These are phyloP conservation scores for Colletotrichum endophyticum DNA, from an alignment of 2,329 filamentous ascomycete species.

Conservation along the genomic window DNA sequence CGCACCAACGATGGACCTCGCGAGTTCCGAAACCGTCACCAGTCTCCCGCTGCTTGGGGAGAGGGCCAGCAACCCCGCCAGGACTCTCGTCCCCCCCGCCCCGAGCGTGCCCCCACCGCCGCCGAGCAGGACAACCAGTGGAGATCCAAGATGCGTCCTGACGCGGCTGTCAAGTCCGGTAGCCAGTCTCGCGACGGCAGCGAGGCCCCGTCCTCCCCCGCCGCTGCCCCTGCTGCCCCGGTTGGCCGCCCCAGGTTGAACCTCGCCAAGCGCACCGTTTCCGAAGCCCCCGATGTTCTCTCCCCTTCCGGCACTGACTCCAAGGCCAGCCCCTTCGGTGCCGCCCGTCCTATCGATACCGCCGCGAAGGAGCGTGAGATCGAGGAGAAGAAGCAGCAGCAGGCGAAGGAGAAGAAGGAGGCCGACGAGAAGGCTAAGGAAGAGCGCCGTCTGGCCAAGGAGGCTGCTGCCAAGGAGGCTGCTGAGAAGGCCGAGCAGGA, in stretches of 20 bases:
- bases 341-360: conserved; percentile 92
- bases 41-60: conserved; percentile 79
- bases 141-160: conserved; percentile 91
- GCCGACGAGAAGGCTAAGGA: conserved; percentile 86
- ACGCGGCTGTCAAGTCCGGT: conserved; percentile 65
- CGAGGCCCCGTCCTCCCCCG: conserved; percentile 76
- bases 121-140: conserved; percentile 94
- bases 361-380: conserved; percentile 87
- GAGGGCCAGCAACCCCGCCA: conserved; percentile 65
- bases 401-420: conserved; percentile 82
- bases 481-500: conserved; percentile 49
- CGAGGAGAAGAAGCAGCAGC: conserved; percentile 82
- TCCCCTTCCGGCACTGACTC: conserved; percentile 66
- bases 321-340: conserved; percentile 93
- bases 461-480: conserved; percentile 66
- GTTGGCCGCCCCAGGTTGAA: conserved; percentile 81
- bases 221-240: conserved; percentile 55
- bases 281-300: conserved; percentile 65
- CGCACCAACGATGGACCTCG: conserved; percentile 63
- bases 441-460: conserved; percentile 69
- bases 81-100: conserved; percentile 69
- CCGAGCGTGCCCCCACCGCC: conserved; percentile 79
- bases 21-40: conserved; percentile 64
- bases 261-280: conserved; percentile 88
- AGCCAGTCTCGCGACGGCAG: conserved; percentile 75